A percentile compares a stretch with the other conserved stretches of the same genome.
Conservation (phyloP, 495 filamentous ascomycete genomes). For the Cladorrhinum samala region DNA sequence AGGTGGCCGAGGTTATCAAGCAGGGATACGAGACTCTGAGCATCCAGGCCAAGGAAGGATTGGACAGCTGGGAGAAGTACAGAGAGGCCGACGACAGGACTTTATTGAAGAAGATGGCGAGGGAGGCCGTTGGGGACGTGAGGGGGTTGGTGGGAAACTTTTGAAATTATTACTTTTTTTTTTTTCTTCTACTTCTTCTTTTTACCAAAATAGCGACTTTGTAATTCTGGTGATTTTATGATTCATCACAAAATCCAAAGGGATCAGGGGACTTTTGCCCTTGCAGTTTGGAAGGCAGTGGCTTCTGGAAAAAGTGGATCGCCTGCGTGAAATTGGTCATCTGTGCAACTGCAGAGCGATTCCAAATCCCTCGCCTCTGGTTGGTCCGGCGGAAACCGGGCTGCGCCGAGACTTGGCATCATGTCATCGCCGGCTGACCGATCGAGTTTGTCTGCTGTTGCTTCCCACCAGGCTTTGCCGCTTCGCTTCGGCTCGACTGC, state of each 20-base stretch:
- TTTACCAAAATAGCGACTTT: neutral
- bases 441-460: constrained; percentile 3
- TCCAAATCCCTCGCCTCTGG: constrained; percentile 29
- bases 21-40: constrained; percentile 91
- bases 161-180: neutral
- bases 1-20: constrained; percentile 88
- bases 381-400: constrained; percentile 38
- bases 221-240: too few species aligned
- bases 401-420: constrained; percentile 24
- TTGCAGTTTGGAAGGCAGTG: too few species aligned
- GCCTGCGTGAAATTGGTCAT: neutral
- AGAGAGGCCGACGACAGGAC: constrained; percentile 70
- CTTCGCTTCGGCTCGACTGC: neutral
- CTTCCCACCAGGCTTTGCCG: constrained; percentile 7
- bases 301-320: neutral
- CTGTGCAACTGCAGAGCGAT: constrained; percentile 17
- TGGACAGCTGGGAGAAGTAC: constrained; percentile 73
- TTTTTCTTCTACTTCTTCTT: neutral
- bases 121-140: constrained; percentile 67
- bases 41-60: constrained; percentile 74
- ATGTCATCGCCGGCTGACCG: constrained; percentile 33
- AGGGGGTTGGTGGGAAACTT: constrained; percentile 39
- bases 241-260: too few species aligned
- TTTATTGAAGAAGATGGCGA: constrained; percentile 78
- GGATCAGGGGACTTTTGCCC: too few species aligned